A percentile compares a stretch with the other conserved stretches of the same genome.
Conservation (phyloP, 192 early-diverging fungal species). For the Gaertneriomyces semiglobifer region DNA sequence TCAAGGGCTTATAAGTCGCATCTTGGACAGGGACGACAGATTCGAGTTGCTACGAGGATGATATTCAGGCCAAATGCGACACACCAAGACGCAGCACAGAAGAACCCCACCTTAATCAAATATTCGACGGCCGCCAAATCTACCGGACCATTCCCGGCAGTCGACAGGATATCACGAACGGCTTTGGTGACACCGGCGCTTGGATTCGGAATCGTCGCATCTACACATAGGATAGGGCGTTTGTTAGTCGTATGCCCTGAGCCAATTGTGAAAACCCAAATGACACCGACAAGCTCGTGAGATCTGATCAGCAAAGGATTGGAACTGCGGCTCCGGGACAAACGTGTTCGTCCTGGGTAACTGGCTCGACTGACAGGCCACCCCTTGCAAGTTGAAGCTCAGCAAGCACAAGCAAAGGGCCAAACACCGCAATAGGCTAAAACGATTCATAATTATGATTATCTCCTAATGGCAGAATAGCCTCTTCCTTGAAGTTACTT, state of each 20-base stretch:
- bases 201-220: conserved; percentile 13
- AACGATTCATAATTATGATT: too few species aligned
- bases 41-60: conserved; percentile 8
- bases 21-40: conserved; percentile 2
- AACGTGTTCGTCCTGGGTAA: too few species aligned
- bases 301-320: conserved; percentile 12
- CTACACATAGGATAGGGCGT: background rate
- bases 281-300: conserved; percentile 13
- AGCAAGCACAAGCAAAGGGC: too few species aligned
- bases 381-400: too few species aligned
- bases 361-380: too few species aligned
- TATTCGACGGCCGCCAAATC: conserved; percentile 20
- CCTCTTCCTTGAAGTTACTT: too few species aligned
- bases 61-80: background rate
- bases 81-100: background rate
- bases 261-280: too few species aligned
- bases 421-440: too few species aligned
- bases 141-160: conserved; percentile 20
- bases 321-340: conserved; percentile 17
- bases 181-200: conserved; percentile 14
- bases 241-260: background rate
- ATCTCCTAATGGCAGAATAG: too few species aligned
- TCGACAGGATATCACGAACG: conserved; percentile 18
- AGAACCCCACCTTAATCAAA: conserved; percentile 3
- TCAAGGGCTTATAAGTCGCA: conserved; percentile 13